Percentiles rank a stretch among this genome's conserved stretches.
These are phyloP conservation scores for Acarospora socialis DNA, from an alignment of 2,329 filamentous ascomycete genomes.

Conservation along the genomic window DNA sequence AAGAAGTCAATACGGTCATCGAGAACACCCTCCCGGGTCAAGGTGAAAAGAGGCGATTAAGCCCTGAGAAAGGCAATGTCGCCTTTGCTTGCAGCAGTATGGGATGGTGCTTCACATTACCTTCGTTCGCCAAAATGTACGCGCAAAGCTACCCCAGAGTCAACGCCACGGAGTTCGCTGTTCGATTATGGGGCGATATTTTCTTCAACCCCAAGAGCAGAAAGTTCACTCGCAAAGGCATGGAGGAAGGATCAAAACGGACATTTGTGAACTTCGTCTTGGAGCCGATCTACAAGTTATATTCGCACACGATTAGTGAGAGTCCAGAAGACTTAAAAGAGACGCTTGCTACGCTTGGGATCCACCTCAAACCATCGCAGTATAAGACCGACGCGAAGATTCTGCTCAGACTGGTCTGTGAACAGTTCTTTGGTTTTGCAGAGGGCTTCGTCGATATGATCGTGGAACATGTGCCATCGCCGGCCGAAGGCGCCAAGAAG, in stretches of 20 bases:
- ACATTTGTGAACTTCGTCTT: constrained; percentile 91
- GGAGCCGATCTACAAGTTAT: constrained; percentile 96
- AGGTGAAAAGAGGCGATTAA: constrained; percentile 66
- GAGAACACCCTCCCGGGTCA: constrained; percentile 71
- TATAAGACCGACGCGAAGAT: constrained; percentile 82
- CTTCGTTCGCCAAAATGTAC: constrained; percentile 94
- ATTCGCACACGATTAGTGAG: constrained; percentile 85
- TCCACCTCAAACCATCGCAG: constrained; percentile 79
- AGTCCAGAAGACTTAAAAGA: constrained; percentile 70
- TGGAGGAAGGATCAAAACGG: constrained; percentile 66
- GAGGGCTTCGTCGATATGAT: constrained; percentile 94
- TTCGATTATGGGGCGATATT: constrained; percentile 85
- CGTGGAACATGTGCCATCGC: constrained; percentile 75
- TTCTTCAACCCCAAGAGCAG: constrained; percentile 87
- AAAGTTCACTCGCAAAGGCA: constrained; percentile 76
- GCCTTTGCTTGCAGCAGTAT: constrained; percentile 86
- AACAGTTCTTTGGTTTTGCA: constrained; percentile 86
- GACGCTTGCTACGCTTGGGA: constrained; percentile 66
- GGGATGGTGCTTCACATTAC: constrained; percentile 92
- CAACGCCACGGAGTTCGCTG: constrained; percentile 68
- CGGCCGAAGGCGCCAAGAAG: constrained; percentile 59
- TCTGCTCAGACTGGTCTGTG: constrained; percentile 75
- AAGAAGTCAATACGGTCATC: constrained; percentile 94
- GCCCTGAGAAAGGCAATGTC: constrained; percentile 96
- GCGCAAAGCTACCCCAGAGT: constrained; percentile 73